Evolutionary conservation across 2,329 filamentous ascomycete species (phyloP), one percentile per base, ranked within the genome.

Genomic region (Fusarium nodosum): DNA sequence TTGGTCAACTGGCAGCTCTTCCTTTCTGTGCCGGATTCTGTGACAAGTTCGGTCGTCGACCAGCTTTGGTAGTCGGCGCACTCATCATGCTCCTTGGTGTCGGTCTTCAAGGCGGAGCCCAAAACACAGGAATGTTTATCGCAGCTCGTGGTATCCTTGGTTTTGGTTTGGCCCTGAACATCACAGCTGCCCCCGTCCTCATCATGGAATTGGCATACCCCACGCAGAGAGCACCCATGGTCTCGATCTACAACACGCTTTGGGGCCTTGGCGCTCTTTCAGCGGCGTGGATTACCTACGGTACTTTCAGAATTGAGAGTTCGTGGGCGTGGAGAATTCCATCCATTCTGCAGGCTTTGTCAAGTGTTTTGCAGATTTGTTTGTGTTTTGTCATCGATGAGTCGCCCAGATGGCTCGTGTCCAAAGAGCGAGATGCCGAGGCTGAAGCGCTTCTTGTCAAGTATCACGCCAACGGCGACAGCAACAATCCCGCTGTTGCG

Each of bases 201-300:
- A 63, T 63, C 9, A 63, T 63, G 58, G 60, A 63, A 13, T 11
- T 63, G 12, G 60, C 60, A 2, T 63, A 63, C 7, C 60, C 60
- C 18, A 63, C 60, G 30, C 60, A 63, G 1, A 22, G 60, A 26
- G 60, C 58, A 7, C 60, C 60, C 3, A 63, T 63, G 60, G 60
- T 63, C 6, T 63, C 60, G 0, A 63, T 63, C 18, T 63, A 63
- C 48, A 63, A 63, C 16, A 63, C 58, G 5, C 58, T 63, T 12
- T 63, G 58, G 60, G 58, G 58, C 3, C 11, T 63, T 5, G 60
- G 60, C 4, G 60, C 60, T 12, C 30, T 63, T 1, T 63, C 58
- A 9, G 60, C 60, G 0, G 60, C 60, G 3, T 63, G 60, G 60
- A 56, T 63, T 1, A 63, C 60, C 2, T 63, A 63, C 7, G 60